Conservation (phyloP, 1,284 basidiomycete genomes). For the Omphalotus olearius region DNA sequence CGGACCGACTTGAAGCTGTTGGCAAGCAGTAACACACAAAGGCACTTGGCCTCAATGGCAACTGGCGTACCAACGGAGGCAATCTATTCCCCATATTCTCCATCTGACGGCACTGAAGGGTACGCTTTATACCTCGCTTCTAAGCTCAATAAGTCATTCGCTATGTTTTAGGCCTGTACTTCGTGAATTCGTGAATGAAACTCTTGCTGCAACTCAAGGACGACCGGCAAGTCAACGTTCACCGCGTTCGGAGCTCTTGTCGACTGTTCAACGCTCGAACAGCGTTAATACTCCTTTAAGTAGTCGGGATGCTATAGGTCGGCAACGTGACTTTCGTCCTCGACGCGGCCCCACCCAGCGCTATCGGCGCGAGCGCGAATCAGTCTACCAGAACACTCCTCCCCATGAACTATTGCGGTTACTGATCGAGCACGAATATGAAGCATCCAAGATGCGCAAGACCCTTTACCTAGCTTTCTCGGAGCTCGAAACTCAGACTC, state of each 20-base stretch:
- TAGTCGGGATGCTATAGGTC: not conserved
- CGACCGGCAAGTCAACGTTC: constrained; percentile 2
- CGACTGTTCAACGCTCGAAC: constrained; percentile 1
- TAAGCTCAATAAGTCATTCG: not conserved
- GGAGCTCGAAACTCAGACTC: constrained; percentile 47
- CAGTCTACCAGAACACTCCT: constrained; percentile 26
- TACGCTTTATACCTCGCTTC: not conserved
- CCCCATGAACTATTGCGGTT: constrained; percentile 42
- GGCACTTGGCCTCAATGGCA: no score
- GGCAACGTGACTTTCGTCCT: not conserved
- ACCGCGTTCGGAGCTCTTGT: constrained; percentile 12
- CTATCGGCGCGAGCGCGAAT: constrained; percentile 30
- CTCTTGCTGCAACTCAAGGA: constrained; percentile 7
- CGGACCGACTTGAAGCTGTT: no score
- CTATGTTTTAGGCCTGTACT: constrained; percentile 8
- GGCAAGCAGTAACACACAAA: no score
- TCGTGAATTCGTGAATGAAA: constrained; percentile 14
- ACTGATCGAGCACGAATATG: constrained; percentile 53
- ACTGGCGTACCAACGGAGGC: no score
- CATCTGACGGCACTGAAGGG: constrained; percentile 14
- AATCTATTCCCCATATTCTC: not conserved
- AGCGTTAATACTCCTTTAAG: not conserved
- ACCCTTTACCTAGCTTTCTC: constrained; percentile 47
- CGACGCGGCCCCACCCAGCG: constrained; percentile 24
- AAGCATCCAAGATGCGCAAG: constrained; percentile 48